Base-by-base conservation (phyloP, 208 protist species). In the Leishmania gerbilli region DNA sequence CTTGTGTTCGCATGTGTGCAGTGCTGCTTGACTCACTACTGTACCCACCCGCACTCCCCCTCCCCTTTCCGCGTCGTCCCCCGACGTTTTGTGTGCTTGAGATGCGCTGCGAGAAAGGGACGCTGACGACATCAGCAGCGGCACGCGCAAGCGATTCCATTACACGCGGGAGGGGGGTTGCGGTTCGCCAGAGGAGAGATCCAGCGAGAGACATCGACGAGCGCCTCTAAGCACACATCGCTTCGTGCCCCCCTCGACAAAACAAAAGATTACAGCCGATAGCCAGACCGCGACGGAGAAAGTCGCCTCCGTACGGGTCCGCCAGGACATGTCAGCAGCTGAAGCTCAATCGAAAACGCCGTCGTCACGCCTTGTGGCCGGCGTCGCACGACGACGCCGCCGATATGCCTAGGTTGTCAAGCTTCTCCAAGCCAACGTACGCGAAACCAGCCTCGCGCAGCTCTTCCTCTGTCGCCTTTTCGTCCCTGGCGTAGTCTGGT, bases 381-480 rank as follows among this genome's bases (percentile, higher is more conserved):
- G 3, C 11, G 17, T 74, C 27, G 3, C 45, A 8, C 27, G 72
- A 24, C 19, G 53, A 13, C 7, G 31, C 2, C n/a, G 51, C 45
- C 1, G 49, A 42, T 65, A 90, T 72, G 17, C 91, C 92, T 2
- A 98, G 71, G 64, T 96, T 89, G 76, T 98, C 95, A 1, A 98
- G 83, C 53, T 95, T 91, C 62, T 91, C 92, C 27, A 96, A 88
- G 24, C 95, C 93, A 67, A 98, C 82, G 74, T 94, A 95, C 0
- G 92, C 88, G 75, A 96, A 96, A 2, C 93, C 95, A 4, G 93
- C 92, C 21, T 87, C 87, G 6, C 89, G 88, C 55, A 98, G 77
- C 72, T 96, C 95, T 67, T 95, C 90, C 81, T 98, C 92, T 6
- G 92, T 96, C 3, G 91, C 92, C 47, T 93, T 88, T 42, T 96